Evolutionary conservation across 2,329 filamentous ascomycete species (phyloP).

Genomic region (Aureobasidium leucospermi): DNA sequence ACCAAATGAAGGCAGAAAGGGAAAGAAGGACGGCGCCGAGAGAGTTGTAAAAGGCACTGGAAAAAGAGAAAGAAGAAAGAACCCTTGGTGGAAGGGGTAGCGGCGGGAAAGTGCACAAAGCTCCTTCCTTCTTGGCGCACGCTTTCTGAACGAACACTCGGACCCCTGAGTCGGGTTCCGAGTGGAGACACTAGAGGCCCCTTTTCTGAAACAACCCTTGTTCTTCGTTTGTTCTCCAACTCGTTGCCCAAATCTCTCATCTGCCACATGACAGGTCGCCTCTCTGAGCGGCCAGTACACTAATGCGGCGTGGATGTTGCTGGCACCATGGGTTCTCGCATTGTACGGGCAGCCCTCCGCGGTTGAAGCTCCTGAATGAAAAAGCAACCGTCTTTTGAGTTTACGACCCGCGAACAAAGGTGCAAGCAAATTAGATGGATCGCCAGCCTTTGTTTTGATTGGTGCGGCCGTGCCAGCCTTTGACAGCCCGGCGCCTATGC

Average conservation of each 20-base stretch:
- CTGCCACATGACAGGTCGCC: constrained; percentile 2
- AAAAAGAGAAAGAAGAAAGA: constrained; percentile 9
- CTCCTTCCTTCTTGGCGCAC: neutral
- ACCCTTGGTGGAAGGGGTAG: neutral
- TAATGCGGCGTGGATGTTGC: neutral
- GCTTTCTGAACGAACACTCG: neutral
- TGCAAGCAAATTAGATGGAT: constrained; percentile 11
- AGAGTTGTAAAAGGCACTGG: neutral
- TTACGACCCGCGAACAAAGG: constrained; percentile 10
- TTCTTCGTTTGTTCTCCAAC: constrained; percentile 5
- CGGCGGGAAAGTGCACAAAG: constrained; percentile 6
- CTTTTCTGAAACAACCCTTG: neutral
- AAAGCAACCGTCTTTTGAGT: neutral
- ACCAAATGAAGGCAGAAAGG: constrained; percentile 11
- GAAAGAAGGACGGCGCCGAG: constrained; percentile 8
- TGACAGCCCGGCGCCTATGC: constrained; percentile 12
- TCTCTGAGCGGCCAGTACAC: neutral
- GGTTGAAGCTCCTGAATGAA: constrained; percentile 1
- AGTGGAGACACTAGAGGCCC: neutral
- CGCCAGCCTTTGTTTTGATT: constrained; percentile 1
- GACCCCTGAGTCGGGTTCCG: neutral
- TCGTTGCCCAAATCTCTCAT: neutral
- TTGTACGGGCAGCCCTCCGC: neutral
- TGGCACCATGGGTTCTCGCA: neutral
- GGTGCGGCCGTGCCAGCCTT: neutral